A percentile compares a stretch with the other conserved stretches of the same genome.
phyloP scores from a whole-genome alignment of 768 basidiomycete genomes.

The Tylopilus vinaceipallidus region DNA sequence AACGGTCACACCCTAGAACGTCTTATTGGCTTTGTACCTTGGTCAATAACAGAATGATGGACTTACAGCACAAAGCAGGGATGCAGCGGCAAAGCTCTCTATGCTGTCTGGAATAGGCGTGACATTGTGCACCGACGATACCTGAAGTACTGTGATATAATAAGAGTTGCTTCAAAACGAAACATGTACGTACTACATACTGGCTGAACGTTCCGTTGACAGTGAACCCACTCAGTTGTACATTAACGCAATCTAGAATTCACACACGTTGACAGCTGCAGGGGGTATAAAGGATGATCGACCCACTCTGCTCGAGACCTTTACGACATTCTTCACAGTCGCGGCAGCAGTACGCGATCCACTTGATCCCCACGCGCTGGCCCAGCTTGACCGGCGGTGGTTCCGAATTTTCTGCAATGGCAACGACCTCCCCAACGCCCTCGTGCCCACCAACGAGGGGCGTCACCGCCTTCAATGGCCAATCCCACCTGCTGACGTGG shows the following conservation, averaged over 20 bases:
- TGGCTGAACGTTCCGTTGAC: conserved; percentile 77
- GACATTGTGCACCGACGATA: conserved; percentile 70
- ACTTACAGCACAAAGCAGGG: conserved; percentile 71
- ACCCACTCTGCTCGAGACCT: conserved; percentile 73
- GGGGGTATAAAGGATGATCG: background rate
- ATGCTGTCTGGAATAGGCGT: conserved; percentile 76
- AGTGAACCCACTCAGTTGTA: conserved; percentile 64
- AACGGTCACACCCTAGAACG: conserved; percentile 68
- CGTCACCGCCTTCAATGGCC: conserved; percentile 67
- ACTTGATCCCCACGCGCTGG: conserved; percentile 82
- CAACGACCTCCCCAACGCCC: conserved; percentile 79
- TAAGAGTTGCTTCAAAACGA: background rate
- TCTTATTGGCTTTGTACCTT: background rate
- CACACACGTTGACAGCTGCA: background rate
- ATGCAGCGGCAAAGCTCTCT: conserved; percentile 64
- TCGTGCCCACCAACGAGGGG: conserved; percentile 84
- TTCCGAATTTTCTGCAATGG: conserved; percentile 65
- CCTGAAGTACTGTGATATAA: conserved; percentile 29
- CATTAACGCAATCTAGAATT: conserved; percentile 54
- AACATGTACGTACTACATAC: conserved; percentile 47
- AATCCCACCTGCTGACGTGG: conserved; percentile 73
- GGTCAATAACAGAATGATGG: background rate
- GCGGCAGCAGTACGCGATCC: conserved; percentile 71
- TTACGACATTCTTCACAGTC: conserved; percentile 75
- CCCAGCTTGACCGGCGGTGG: conserved; percentile 67